Evolutionary conservation across 352 stramenopile genomes (phyloP).

Genomic region (Aphanomyces stellatus): DNA sequence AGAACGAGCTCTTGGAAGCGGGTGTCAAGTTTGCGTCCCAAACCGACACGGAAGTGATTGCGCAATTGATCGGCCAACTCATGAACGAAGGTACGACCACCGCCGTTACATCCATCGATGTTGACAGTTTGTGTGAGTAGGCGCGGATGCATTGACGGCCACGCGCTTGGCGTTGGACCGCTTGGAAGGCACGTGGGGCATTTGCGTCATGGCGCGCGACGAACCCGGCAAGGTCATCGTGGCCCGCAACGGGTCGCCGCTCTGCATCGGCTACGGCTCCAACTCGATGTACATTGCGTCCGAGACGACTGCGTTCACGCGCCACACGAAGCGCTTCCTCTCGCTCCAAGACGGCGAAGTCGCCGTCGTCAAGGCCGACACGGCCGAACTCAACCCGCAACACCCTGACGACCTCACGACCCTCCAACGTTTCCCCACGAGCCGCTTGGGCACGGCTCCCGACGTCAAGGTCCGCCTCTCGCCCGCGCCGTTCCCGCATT

Average conservation of each 20-base stretch:
- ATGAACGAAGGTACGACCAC: conserved; percentile 49
- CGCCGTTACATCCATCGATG: conserved; percentile 21
- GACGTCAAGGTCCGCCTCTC: conserved; percentile 93
- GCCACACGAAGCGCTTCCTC: conserved; percentile 97
- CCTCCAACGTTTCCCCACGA: conserved; percentile 79
- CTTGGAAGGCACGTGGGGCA: conserved; percentile 95
- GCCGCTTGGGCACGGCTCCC: conserved; percentile 82
- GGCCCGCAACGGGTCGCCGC: conserved; percentile 93
- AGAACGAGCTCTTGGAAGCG: conserved; percentile 73
- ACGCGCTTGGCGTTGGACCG: conserved; percentile 82
- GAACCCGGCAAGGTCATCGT: conserved; percentile 95
- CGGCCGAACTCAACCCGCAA: conserved; percentile 86
- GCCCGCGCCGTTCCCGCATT: conserved; percentile 92
- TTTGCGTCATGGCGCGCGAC: conserved; percentile 90
- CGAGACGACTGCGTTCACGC: conserved; percentile 90
- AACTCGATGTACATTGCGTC: conserved; percentile 96
- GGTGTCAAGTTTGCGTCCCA: conserved; percentile 92
- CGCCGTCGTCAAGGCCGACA: conserved; percentile 90
- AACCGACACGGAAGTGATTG: conserved; percentile 98
- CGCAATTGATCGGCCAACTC: conserved; percentile 92
- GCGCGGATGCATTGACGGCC: conserved; percentile 76
- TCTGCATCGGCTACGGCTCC: conserved; percentile 78
- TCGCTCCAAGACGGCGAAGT: conserved; percentile 95
- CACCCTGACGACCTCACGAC: conserved; percentile 63
- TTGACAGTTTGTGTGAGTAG: conserved; percentile 27